Conservation (phyloP, 257 asterid species). For the Verbascum thapsus region DNA sequence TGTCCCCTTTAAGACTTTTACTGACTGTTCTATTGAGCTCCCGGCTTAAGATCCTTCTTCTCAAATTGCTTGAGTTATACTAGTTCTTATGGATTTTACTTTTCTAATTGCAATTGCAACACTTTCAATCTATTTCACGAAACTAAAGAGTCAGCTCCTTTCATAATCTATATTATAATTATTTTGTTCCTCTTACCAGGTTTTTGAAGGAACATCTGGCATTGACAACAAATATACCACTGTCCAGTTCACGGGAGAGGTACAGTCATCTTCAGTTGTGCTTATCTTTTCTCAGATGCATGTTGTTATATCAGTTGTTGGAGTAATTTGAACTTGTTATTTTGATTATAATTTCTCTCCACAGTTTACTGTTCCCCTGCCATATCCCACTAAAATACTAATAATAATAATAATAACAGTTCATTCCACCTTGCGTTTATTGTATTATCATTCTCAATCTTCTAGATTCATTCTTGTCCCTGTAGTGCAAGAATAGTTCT, state of each 20-base stretch:
- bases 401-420: too few species aligned
- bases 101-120: not conserved
- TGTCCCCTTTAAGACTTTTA: not conserved
- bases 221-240: constrained; percentile 90
- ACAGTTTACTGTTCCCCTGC: not conserved
- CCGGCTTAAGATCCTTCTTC: constrained; percentile 21
- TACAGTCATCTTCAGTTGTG: constrained; percentile 30
- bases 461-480: too few species aligned
- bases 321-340: not conserved
- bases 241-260: constrained; percentile 99
- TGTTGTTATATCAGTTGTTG: not conserved
- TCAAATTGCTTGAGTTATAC: constrained; percentile 25
- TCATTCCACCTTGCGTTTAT: too few species aligned
- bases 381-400: too few species aligned
- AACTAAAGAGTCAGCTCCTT: constrained; percentile 9
- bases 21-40: not conserved
- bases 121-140: constrained; percentile 13
- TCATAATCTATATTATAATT: not conserved
- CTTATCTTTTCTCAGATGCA: constrained; percentile 9
- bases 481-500: too few species aligned
- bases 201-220: constrained; percentile 94
- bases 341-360: not conserved
- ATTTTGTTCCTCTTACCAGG: constrained; percentile 46
- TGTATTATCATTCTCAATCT: too few species aligned
- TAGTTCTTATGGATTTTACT: constrained; percentile 12